Conservation (phyloP, 2,329 filamentous ascomycete species). For the Penicillium sp. region DNA sequence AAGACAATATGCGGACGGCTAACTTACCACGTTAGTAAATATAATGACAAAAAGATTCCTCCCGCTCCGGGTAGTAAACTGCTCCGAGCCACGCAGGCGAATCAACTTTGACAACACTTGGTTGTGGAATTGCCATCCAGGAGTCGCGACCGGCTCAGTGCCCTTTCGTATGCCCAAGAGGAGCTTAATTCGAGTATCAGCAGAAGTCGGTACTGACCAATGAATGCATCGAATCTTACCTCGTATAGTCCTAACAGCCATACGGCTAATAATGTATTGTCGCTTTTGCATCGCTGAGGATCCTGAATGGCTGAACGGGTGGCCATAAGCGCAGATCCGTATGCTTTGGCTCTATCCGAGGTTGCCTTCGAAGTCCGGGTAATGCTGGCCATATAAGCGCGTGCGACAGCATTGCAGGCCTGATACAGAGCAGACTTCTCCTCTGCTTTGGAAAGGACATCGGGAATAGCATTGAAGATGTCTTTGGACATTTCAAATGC, state of each 20-base stretch:
- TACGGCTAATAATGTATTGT: background rate
- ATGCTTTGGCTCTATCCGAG: background rate
- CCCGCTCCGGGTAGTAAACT: background rate
- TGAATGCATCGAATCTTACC: background rate
- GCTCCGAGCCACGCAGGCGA: background rate
- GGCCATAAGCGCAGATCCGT: background rate
- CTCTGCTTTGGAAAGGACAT: background rate
- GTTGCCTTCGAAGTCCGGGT: background rate
- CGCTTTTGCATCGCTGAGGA: background rate
- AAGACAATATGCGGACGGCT: background rate
- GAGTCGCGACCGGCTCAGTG: background rate
- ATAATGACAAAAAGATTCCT: background rate
- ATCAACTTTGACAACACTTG: background rate
- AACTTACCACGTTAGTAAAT: background rate
- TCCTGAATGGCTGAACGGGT: background rate
- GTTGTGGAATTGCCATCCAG: background rate
- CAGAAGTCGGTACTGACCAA: background rate
- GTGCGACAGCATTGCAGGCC: background rate
- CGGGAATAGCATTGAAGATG: background rate
- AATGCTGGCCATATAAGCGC: background rate
- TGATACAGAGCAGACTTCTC: background rate
- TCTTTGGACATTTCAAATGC: background rate
- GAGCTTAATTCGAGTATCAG: background rate
- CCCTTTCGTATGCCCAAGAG: background rate
- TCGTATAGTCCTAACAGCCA: background rate